A percentile compares a stretch with the other conserved stretches of the same genome.
Conservation (phyloP, 805 yeast genomes). For the Wickerhamomyces alni region DNA sequence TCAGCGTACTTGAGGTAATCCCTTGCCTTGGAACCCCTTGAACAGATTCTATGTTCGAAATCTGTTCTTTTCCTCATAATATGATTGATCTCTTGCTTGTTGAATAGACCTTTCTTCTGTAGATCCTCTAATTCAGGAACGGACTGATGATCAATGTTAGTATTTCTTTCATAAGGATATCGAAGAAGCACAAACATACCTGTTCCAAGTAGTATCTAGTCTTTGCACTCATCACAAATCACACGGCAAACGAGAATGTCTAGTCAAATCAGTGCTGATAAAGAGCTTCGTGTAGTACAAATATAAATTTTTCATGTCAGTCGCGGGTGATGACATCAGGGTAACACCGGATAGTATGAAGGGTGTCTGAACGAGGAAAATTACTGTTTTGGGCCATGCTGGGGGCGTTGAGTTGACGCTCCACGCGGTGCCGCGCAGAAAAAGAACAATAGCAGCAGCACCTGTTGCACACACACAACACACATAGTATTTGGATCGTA, state of each 20-base stretch:
- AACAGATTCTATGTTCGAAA: conserved; percentile 83
- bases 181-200: conserved; percentile 2
- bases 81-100: conserved; percentile 71
- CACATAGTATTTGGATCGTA: too few species aligned
- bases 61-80: conserved; percentile 93
- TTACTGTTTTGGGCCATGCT: too few species aligned
- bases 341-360: too few species aligned
- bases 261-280: too few species aligned
- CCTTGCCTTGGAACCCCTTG: conserved; percentile 71
- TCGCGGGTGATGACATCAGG: neutral
- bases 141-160: conserved; percentile 30
- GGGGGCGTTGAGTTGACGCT: too few species aligned
- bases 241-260: too few species aligned
- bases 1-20: conserved; percentile 77
- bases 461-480: too few species aligned
- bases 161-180: neutral
- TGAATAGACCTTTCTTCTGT: conserved; percentile 72
- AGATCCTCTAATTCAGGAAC: conserved; percentile 93
- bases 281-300: neutral
- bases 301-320: neutral
- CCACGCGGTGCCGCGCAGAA: too few species aligned
- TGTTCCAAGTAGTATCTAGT: conserved; percentile 54
- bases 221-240: conserved; percentile 24
- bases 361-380: too few species aligned
- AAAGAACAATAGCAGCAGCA: too few species aligned